Evolutionary conservation across 2,329 filamentous ascomycete species (phyloP), one percentile per base, ranked within the genome.

Genomic region (Paradendryphiella salina): DNA sequence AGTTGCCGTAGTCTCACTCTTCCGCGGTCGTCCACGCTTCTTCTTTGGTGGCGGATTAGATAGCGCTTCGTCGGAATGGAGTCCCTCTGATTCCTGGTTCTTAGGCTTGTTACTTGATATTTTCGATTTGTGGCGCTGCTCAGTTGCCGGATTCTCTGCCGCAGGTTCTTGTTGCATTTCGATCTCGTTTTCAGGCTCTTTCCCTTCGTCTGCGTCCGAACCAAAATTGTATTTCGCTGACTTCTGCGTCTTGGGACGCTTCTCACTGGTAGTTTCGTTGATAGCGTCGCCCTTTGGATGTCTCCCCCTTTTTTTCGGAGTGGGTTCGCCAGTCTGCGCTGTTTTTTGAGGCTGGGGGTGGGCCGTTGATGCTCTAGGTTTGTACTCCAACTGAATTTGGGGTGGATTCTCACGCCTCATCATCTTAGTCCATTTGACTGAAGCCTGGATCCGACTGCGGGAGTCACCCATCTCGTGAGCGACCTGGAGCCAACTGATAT

Each of bases 391-490:
- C 31, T 43, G 32, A 5, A 63, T 48, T 6, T 31, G 31, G 18
- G 55, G 49, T 14, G 58, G 46, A 13, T 40, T 23, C 2, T 42
- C 28, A 14, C 60, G 53, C 17, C 38, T 52, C 35, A 44, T 46
- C 56, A 63, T 50, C 3, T 39, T 42, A 14, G 81, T 82, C 85
- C 86, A 90, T 65, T 91, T 90, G 20, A 78, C 78, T 20, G 80
- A 77, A 65, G 87, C 90, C 66, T 89, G 86, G 18, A 88, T 78
- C 3, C 85, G 80, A 54, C 81, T 87, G 36, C 88, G 79, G 7
- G 77, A 83, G 39, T 78, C 76, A 11, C 75, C 78, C 82, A 91
- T 85, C 46, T 78, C 78, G 52, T 82, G 74, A 59, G 84, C 86
- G 18, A 91, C 82, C 7, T 76, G 69, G 41, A 80, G 76, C 87